Conservation (phyloP, 306 rosid species). For the Oxytropis ochrocephala region DNA sequence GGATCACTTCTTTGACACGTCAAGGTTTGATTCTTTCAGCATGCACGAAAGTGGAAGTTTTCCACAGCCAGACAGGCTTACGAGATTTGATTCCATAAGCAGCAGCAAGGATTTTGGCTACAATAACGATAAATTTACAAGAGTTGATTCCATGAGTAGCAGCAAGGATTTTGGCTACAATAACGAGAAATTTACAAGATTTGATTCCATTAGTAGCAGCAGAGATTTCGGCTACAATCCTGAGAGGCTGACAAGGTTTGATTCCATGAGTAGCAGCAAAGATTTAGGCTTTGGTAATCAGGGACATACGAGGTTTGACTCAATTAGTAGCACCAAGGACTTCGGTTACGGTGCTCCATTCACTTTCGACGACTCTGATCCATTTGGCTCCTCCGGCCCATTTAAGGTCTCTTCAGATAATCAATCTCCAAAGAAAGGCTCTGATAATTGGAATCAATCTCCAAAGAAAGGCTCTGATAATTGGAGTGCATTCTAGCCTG, state of each 20-base stretch:
- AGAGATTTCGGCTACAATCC: conserved; percentile 44
- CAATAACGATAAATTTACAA: conserved; percentile 25
- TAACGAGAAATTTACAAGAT: conserved; percentile 30
- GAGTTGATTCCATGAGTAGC: conserved; percentile 64
- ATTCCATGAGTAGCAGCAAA: conserved; percentile 52
- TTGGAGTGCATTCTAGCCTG: conserved; percentile 79
- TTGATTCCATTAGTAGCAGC: conserved; percentile 55
- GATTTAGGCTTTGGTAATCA: conserved; percentile 44
- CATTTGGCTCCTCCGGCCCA: conserved; percentile 84
- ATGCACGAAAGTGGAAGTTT: conserved; percentile 49
- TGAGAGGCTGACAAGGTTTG: conserved; percentile 36
- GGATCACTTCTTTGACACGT: conserved; percentile 71
- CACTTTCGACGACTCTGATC: conserved; percentile 74
- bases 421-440: conserved; percentile 58
- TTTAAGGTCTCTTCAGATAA: conserved; percentile 76
- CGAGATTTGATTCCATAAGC: conserved; percentile 55
- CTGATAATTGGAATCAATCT: conserved; percentile 59
- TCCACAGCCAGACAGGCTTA: conserved; percentile 37
- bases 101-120: conserved; percentile 55
- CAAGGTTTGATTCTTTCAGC: conserved; percentile 79
- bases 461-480: conserved; percentile 65
- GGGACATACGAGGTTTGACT: conserved; percentile 62
- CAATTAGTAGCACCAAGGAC: conserved; percentile 57
- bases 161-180: conserved; percentile 48
- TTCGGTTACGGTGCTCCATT: conserved; percentile 48